phyloP scores from a whole-genome alignment of 495 filamentous ascomycete species.

The Oidiodendron maius region DNA sequence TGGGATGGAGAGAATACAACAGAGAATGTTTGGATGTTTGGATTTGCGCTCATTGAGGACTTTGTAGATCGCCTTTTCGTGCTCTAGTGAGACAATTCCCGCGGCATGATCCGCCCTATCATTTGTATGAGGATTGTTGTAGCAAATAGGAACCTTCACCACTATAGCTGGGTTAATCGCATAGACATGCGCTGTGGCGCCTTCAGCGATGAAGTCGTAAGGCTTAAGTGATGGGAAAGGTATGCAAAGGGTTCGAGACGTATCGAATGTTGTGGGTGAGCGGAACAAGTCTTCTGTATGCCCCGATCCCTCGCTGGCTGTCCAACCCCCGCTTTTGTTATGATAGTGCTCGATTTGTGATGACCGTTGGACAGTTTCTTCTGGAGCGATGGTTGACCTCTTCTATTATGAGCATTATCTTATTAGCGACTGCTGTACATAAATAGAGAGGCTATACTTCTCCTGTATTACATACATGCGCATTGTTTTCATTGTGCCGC shows the following conservation, averaged over 20 bases:
- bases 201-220: conserved; percentile 3
- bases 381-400: background rate
- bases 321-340: background rate
- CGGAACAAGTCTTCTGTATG: background rate
- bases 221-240: conserved; percentile 1
- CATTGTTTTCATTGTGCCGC: background rate
- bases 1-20: conserved; percentile 1
- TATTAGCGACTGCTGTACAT: background rate
- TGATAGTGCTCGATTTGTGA: background rate
- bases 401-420: background rate
- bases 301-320: background rate
- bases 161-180: conserved; percentile 1
- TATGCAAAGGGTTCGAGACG: background rate
- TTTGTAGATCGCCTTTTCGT: conserved; percentile 5
- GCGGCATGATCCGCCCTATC: background rate
- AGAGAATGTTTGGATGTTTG: conserved; percentile 4
- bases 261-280: background rate
- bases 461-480: background rate
- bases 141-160: conserved; percentile 1
- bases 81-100: background rate
- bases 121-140: background rate
- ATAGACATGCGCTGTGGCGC: conserved; percentile 1
- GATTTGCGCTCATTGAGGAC: conserved; percentile 1
- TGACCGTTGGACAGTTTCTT: too few species aligned
- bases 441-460: background rate